Conservation (phyloP, 345 rosid genomes). For the Lepidium sativum region DNA sequence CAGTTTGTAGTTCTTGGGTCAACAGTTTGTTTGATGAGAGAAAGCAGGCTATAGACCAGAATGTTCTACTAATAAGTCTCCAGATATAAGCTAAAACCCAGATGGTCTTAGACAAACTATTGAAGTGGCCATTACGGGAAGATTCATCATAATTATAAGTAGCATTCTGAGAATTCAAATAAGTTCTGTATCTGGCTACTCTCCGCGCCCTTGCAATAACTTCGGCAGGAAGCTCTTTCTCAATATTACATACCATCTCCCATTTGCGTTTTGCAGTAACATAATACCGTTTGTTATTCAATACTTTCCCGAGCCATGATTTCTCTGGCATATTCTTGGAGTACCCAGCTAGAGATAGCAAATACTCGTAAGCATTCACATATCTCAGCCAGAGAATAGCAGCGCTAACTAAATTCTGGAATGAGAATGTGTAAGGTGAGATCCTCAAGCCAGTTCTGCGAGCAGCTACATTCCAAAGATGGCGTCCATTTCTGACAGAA, state of each 20-base stretch:
- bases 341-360: constrained; percentile 49
- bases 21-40: constrained; percentile 21
- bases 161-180: constrained; percentile 28
- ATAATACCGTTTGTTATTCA: constrained; percentile 33
- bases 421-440: constrained; percentile 51
- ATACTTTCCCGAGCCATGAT: constrained; percentile 36
- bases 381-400: constrained; percentile 64
- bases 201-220: constrained; percentile 78
- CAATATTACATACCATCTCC: constrained; percentile 49
- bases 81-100: constrained; percentile 31
- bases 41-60: constrained; percentile 23
- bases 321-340: constrained; percentile 38
- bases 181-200: constrained; percentile 56
- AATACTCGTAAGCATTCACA: constrained; percentile 50
- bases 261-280: constrained; percentile 45
- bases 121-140: constrained; percentile 17
- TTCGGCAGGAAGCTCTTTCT: constrained; percentile 67
- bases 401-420: constrained; percentile 42
- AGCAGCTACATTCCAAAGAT: constrained; percentile 78
- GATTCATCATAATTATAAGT: constrained; percentile 22
- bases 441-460: constrained; percentile 42
- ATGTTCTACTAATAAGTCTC: constrained; percentile 30
- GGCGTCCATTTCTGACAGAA: constrained; percentile 52
- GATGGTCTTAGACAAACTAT: constrained; percentile 27
- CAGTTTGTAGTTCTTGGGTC: constrained; percentile 27